Percentiles rank a stretch among this genome's conserved stretches.
Evolutionary conservation across 768 basidiomycete species (phyloP).

Genomic region (Tylopilus intermedius): DNA sequence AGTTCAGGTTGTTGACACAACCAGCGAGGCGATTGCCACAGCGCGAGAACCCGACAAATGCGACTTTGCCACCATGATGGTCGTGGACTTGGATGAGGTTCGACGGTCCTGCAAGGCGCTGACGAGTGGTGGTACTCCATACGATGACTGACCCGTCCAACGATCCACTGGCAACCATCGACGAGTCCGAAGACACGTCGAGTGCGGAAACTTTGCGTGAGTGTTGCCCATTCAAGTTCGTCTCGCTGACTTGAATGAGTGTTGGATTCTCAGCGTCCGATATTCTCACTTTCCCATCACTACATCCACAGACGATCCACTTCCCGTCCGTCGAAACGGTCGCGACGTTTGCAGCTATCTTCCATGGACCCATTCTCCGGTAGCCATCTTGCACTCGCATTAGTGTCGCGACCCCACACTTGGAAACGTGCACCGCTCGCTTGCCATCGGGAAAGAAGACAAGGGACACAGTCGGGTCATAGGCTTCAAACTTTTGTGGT

Average conservation of each 20-base stretch:
- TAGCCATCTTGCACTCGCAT: too few species aligned
- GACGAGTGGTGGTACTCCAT: neutral
- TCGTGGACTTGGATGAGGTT: too few species aligned
- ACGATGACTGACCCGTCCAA: slow-evolving; percentile 3
- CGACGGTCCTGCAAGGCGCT: neutral
- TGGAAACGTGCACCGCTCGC: too few species aligned
- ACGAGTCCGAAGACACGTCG: slow-evolving; percentile 2
- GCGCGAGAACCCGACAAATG: neutral
- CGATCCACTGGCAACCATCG: slow-evolving; percentile 1
- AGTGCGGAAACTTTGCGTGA: neutral
- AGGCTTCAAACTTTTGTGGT: too few species aligned
- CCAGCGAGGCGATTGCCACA: neutral
- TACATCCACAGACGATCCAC: too few species aligned
- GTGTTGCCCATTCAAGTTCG: neutral
- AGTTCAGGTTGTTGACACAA: neutral
- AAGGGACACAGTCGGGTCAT: too few species aligned
- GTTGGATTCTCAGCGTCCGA: neutral
- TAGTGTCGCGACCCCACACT: too few species aligned
- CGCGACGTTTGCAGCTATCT: too few species aligned
- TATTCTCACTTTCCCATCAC: too few species aligned
- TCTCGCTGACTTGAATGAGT: neutral
- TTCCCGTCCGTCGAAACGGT: too few species aligned
- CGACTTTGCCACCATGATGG: neutral
- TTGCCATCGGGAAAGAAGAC: too few species aligned
- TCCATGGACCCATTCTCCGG: too few species aligned